Evolutionary conservation across 1,284 basidiomycete genomes (phyloP).

Genomic region (Pseudozyma pruni): DNA sequence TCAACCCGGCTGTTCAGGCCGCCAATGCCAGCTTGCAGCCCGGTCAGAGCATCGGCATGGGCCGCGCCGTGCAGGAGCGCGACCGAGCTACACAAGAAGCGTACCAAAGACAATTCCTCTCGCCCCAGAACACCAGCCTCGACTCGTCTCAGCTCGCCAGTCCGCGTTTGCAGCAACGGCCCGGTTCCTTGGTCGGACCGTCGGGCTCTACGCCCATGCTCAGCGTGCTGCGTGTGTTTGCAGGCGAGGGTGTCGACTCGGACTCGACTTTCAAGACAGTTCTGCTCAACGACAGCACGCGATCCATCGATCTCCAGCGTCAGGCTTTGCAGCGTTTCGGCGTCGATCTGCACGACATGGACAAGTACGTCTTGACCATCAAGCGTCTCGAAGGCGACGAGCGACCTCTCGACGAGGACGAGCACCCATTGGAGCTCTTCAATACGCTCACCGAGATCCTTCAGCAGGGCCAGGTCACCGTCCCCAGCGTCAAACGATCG

Average conservation of each 20-base stretch:
- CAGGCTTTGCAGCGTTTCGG: conserved; percentile 95
- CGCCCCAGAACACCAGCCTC: conserved; percentile 27
- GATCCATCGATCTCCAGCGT: conserved; percentile 81
- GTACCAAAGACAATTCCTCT: conserved; percentile 58
- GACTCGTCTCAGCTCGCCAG: conserved; percentile 16
- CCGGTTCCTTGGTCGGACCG: conserved; percentile 66
- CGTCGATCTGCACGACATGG: conserved; percentile 71
- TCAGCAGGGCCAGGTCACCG: conserved; percentile 72
- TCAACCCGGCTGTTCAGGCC: conserved; percentile 31
- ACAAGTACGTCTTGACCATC: conserved; percentile 83
- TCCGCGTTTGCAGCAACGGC: conserved; percentile 42
- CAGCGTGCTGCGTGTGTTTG: conserved; percentile 93
- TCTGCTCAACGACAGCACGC: conserved; percentile 85
- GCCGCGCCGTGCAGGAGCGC: conserved; percentile 55
- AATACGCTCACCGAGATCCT: conserved; percentile 78
- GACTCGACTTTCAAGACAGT: conserved; percentile 99
- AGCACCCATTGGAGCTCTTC: conserved; percentile 86
- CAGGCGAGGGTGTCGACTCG: conserved; percentile 80
- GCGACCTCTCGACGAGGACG: conserved; percentile 76
- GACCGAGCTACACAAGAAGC: conserved; percentile 58
- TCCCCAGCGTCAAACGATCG: conserved; percentile 79
- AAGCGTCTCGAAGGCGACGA: conserved; percentile 87
- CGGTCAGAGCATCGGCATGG: conserved; percentile 51
- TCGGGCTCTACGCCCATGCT: conserved; percentile 78
- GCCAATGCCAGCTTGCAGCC: conserved; percentile 40